phyloP scores from a whole-genome alignment of 2,329 filamentous ascomycete genomes.

The Venturia pyrina region DNA sequence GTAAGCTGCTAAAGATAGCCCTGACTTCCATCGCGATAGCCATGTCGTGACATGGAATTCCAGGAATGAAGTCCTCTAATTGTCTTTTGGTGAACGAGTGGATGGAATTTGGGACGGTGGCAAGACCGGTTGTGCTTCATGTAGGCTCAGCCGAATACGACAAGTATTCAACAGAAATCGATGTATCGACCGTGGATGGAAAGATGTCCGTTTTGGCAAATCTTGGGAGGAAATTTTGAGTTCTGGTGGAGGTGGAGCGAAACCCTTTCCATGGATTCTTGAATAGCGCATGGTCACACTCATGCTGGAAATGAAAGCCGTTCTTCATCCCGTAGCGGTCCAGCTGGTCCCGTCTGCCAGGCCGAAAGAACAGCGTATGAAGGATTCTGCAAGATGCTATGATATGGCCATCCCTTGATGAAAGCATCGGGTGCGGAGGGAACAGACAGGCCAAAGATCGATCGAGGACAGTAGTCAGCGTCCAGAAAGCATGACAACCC shows the following conservation, averaged over 20 bases:
- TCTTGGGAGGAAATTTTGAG: background rate
- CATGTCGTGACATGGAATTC: background rate
- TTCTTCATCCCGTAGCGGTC: background rate
- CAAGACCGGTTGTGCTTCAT: background rate
- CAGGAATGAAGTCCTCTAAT: background rate
- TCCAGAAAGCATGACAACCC: background rate
- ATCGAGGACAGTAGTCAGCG: background rate
- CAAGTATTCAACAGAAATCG: background rate
- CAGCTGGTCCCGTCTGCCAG: background rate
- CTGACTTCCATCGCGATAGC: background rate
- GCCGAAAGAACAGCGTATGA: background rate
- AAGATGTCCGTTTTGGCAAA: background rate
- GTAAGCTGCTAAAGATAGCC: background rate
- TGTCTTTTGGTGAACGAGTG: background rate
- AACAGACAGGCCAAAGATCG: background rate
- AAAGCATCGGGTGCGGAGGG: background rate
- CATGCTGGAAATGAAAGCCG: background rate
- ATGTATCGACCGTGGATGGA: background rate
- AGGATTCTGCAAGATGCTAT: background rate
- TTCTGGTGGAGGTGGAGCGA: slow-evolving; percentile 1
- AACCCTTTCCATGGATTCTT: background rate
- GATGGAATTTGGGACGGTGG: background rate
- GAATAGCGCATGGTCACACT: background rate
- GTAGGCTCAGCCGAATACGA: background rate
- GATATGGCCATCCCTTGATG: background rate